Evolutionary conservation across 1,284 basidiomycete species (phyloP).

Genomic region (Tylopilus orsonianus): DNA sequence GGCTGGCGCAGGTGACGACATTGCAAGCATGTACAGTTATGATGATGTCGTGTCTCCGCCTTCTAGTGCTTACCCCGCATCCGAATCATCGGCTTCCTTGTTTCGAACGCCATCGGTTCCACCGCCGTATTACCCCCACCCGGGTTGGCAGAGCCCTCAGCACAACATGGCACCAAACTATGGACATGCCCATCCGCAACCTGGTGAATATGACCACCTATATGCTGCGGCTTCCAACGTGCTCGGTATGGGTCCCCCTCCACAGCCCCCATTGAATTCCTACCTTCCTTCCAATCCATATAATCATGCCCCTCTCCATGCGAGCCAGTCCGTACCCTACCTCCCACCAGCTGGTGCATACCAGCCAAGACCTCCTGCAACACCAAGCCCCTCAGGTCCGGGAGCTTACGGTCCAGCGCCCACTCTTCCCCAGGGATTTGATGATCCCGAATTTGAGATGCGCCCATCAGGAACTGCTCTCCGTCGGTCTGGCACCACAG

Average conservation of each 20-base stretch:
- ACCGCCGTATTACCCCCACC: conserved; percentile 29
- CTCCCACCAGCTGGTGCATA: conserved; percentile 29
- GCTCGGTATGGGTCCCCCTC: conserved; percentile 71
- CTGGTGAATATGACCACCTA: conserved; percentile 51
- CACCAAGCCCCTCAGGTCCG: conserved; percentile 17
- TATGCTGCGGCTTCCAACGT: conserved; percentile 79
- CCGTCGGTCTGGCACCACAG: conserved; percentile 54
- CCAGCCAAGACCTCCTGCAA: conserved; percentile 19
- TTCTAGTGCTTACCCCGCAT: conserved; percentile 23
- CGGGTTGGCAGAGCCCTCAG: conserved; percentile 36
- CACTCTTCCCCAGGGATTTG: conserved; percentile 33
- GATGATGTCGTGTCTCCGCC: conserved; percentile 34
- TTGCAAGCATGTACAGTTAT: conserved; percentile 36
- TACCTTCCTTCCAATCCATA: conserved; percentile 29
- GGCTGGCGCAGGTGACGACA: conserved; percentile 23
- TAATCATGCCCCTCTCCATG: conserved; percentile 22
- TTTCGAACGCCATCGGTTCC: conserved; percentile 21
- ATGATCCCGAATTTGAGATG: conserved; percentile 51
- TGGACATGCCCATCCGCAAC: conserved; percentile 28
- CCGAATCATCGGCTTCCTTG: conserved; percentile 23
- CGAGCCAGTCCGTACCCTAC: conserved; percentile 35
- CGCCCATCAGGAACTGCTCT: conserved; percentile 45
- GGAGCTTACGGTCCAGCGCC: conserved; percentile 25
- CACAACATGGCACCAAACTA: conserved; percentile 34
- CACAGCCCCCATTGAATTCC: conserved; percentile 26